Evolutionary conservation across 2,329 filamentous ascomycete species (phyloP).

Genomic region (Coniochaeta sp.): DNA sequence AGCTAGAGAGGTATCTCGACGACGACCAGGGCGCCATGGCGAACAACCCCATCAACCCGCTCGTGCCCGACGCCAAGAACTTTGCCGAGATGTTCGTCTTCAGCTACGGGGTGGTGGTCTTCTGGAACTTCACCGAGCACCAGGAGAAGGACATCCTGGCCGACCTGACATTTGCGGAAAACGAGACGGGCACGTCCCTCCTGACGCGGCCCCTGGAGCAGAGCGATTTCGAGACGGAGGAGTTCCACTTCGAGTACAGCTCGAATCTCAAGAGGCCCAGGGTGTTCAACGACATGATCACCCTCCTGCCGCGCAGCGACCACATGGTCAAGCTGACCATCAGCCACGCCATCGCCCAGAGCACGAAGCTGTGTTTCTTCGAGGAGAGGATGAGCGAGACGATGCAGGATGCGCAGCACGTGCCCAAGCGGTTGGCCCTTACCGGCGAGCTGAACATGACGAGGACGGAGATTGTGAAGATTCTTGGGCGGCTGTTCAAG

Average conservation of each 20-base stretch:
- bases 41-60: slow-evolving; percentile 45
- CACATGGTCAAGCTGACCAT: slow-evolving; percentile 99
- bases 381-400: slow-evolving; percentile 94
- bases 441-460: slow-evolving; percentile 90
- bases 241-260: slow-evolving; percentile 98
- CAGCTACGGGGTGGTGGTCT: slow-evolving; percentile 93
- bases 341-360: slow-evolving; percentile 94
- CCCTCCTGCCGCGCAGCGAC: slow-evolving; percentile 77
- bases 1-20: not conserved
- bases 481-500: slow-evolving; percentile 85
- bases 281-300: slow-evolving; percentile 99
- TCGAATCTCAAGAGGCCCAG: slow-evolving; percentile 75
- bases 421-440: slow-evolving; percentile 80
- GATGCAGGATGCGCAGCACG: slow-evolving; percentile 86
- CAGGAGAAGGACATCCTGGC: slow-evolving; percentile 96
- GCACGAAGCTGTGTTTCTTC: slow-evolving; percentile 92
- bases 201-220: slow-evolving; percentile 75
- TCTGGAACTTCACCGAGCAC: slow-evolving; percentile 96
- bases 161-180: slow-evolving; percentile 81
- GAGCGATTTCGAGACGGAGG: slow-evolving; percentile 91
- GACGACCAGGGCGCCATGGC: slow-evolving; percentile 24
- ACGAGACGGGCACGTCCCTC: slow-evolving; percentile 56
- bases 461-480: slow-evolving; percentile 82
- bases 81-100: slow-evolving; percentile 97
- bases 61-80: slow-evolving; percentile 63